These are phyloP conservation scores for Glomus cerebriforme DNA, from an alignment of 192 early-diverging fungal species.

Conservation along the genomic window DNA sequence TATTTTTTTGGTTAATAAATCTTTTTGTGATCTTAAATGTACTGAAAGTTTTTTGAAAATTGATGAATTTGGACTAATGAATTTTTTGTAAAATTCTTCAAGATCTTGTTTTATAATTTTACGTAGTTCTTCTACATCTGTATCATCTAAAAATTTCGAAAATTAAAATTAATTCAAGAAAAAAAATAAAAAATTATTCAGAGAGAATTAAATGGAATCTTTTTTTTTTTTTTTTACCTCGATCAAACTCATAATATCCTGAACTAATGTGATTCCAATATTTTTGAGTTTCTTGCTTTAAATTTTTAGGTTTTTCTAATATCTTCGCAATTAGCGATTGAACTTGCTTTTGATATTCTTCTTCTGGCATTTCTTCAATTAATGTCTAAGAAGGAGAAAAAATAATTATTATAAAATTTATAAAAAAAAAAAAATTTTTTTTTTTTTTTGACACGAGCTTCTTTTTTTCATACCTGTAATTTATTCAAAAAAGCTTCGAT, in stretches of 20 bases:
- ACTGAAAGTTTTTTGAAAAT: conserved; percentile 38
- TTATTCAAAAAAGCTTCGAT: conserved; percentile 68
- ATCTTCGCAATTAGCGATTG: conserved; percentile 62
- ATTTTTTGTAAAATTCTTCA: conserved; percentile 60
- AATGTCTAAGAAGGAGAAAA: conserved; percentile 8
- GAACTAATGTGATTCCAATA: conserved; percentile 71
- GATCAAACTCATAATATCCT: conserved; percentile 78
- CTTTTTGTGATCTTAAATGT: conserved; percentile 48
- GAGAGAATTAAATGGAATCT: no score
- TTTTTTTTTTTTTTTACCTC: conserved; percentile 10
- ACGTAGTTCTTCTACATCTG: conserved; percentile 8
- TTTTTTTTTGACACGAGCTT: background rate
- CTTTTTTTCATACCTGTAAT: conserved; percentile 21
- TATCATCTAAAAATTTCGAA: background rate
- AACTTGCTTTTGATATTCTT: conserved; percentile 67
- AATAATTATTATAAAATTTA: background rate
- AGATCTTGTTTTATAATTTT: conserved; percentile 45
- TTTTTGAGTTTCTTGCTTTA: conserved; percentile 66
- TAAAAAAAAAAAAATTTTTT: no score
- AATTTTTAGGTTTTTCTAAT: conserved; percentile 76
- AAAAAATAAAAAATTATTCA: no score
- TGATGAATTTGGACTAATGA: conserved; percentile 56
- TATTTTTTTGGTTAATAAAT: background rate
- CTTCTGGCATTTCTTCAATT: conserved; percentile 60
- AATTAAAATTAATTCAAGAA: background rate